phyloP scores from a whole-genome alignment of 331 rosid genomes.

The Rosa hybrid region DNA sequence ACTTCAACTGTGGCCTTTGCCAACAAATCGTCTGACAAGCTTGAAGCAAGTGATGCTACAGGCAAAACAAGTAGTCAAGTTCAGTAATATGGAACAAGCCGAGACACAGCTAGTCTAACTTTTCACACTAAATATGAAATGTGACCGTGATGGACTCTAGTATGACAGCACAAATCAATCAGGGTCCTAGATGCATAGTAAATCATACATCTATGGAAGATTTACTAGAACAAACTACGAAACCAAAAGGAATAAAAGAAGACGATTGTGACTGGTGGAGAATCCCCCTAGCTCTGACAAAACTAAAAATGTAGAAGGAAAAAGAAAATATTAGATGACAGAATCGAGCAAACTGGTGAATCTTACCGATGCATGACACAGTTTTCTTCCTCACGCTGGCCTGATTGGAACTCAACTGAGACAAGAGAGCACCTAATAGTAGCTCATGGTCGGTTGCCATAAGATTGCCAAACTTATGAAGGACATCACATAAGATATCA shows the following conservation, averaged over 20 bases:
- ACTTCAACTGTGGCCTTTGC: conserved; percentile 88
- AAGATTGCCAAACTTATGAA: conserved; percentile 93
- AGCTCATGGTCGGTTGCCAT: conserved; percentile 84
- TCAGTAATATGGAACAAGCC: background rate
- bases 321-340: background rate
- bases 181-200: background rate
- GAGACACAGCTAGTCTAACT: conserved; percentile 10
- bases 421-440: conserved; percentile 75
- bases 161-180: background rate
- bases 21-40: conserved; percentile 93
- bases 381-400: conserved; percentile 94
- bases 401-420: conserved; percentile 93
- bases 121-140: background rate
- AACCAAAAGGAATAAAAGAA: background rate
- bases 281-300: background rate
- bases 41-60: conserved; percentile 94
- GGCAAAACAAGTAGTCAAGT: conserved; percentile 26
- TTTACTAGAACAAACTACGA: background rate
- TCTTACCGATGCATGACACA: conserved; percentile 91
- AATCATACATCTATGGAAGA: background rate
- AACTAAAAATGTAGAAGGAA: background rate
- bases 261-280: background rate
- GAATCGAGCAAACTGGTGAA: background rate
- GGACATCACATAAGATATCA: conserved; percentile 88
- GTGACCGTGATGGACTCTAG: background rate